phyloP scores from a whole-genome alignment of 257 asterid genomes.

The Voacanga thouarsii region DNA sequence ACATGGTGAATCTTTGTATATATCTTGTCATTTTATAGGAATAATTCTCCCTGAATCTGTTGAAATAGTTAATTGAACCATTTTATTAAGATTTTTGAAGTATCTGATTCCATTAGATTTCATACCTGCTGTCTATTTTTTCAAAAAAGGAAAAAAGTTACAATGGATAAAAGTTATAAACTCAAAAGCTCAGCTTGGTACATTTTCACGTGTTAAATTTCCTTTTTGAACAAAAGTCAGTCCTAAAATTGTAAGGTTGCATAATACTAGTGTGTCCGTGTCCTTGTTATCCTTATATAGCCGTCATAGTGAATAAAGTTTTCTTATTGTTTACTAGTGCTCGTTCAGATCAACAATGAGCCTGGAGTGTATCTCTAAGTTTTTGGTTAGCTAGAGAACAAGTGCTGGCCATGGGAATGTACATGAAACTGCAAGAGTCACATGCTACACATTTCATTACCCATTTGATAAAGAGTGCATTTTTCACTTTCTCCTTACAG shows the following conservation, averaged over 20 bases:
- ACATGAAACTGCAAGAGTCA: neutral
- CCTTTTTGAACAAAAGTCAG: neutral
- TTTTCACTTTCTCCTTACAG: neutral
- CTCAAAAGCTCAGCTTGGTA: neutral
- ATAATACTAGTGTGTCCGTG: neutral
- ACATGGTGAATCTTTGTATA: neutral
- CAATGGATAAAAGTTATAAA: neutral
- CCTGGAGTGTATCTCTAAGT: neutral
- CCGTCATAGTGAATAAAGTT: neutral
- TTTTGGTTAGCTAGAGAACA: neutral
- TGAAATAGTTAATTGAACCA: neutral
- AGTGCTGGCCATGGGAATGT: neutral
- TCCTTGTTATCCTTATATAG: neutral
- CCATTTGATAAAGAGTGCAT: neutral
- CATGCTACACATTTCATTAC: neutral
- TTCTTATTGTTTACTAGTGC: neutral
- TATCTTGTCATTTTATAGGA: neutral
- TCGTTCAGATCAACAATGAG: neutral
- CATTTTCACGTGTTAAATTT: neutral
- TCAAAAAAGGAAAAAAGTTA: neutral
- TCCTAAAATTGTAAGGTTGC: neutral
- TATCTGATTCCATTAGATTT: neutral
- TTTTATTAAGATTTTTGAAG: too few relatives aligned
- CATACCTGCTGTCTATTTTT: neutral
- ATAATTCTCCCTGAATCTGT: neutral